Conservation (phyloP, 108 stramenopile genomes). For the Aurantiochytrium sp. region DNA sequence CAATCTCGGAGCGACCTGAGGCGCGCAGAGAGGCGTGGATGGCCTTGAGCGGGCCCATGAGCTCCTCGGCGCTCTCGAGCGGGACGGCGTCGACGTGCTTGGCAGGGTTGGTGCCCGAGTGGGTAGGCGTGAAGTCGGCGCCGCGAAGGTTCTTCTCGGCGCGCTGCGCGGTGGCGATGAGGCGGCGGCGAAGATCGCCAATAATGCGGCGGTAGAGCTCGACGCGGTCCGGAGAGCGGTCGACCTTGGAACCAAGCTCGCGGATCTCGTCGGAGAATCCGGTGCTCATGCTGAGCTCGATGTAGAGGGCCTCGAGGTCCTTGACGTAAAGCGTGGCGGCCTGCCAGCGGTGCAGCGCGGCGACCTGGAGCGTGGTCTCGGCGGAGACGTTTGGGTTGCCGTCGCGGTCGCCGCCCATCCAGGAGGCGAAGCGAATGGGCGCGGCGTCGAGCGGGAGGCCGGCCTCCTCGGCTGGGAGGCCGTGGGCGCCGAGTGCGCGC, state of each 20-base stretch:
- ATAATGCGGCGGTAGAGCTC: slow-evolving; percentile 47
- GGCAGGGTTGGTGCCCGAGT: not conserved
- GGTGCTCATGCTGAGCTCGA: slow-evolving; percentile 32
- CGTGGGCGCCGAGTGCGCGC: slow-evolving; percentile 58
- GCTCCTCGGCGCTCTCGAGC: slow-evolving; percentile 49
- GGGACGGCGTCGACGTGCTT: not conserved
- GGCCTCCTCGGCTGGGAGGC: not conserved
- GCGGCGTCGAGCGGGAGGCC: slow-evolving; percentile 77
- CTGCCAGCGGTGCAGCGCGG: slow-evolving; percentile 68
- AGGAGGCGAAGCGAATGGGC: slow-evolving; percentile 84
- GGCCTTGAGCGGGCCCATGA: slow-evolving; percentile 70
- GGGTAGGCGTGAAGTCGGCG: not conserved
- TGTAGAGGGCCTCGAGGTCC: slow-evolving; percentile 68
- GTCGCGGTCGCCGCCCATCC: slow-evolving; percentile 94
- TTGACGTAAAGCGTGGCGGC: slow-evolving; percentile 74
- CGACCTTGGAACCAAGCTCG: not conserved
- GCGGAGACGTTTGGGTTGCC: slow-evolving; percentile 95
- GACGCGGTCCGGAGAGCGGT: not conserved
- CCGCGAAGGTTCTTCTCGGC: not conserved
- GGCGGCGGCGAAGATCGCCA: slow-evolving; percentile 32
- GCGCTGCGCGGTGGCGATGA: slow-evolving; percentile 27
- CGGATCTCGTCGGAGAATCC: not conserved
- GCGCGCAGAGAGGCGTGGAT: slow-evolving; percentile 73
- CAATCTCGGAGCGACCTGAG: slow-evolving; percentile 78
- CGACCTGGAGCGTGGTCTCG: slow-evolving; percentile 77